These are phyloP conservation scores for Phtheirospermum japonicum DNA, from an alignment of 257 asterid species.

Conservation along the genomic window DNA sequence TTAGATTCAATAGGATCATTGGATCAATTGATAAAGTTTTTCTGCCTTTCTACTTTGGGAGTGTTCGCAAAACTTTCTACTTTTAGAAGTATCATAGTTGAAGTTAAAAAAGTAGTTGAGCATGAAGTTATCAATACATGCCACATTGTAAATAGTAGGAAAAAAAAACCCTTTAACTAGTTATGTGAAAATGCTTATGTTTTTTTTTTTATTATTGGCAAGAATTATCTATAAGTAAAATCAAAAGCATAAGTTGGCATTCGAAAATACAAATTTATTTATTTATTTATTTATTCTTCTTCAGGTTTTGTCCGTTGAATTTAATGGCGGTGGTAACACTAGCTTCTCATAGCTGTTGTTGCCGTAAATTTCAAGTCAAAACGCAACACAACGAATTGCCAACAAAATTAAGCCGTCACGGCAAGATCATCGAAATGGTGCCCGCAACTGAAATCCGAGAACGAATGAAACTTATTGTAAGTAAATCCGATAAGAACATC, in stretches of 20 bases:
- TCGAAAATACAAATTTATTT: neutral
- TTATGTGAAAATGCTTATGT: too few species aligned
- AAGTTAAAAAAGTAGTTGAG: too few species aligned
- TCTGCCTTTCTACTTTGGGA: slow-evolving; percentile 1
- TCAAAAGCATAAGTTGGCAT: too few species aligned
- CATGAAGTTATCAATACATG: too few species aligned
- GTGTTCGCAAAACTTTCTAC: too few species aligned
- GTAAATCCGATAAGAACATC: slow-evolving; percentile 38
- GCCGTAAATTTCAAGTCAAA: slow-evolving; percentile 42
- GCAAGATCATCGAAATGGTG: slow-evolving; percentile 58
- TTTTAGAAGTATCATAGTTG: too few species aligned
- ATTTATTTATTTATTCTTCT: neutral
- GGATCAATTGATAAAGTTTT: too few species aligned
- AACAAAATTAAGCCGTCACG: slow-evolving; percentile 37
- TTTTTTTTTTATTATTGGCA: too few species aligned
- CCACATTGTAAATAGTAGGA: too few species aligned
- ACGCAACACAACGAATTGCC: slow-evolving; percentile 58
- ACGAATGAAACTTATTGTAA: slow-evolving; percentile 20
- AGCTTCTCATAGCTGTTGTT: slow-evolving; percentile 61
- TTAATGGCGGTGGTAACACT: slow-evolving; percentile 56
- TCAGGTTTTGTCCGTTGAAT: slow-evolving; percentile 31
- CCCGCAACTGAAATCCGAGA: slow-evolving; percentile 52
- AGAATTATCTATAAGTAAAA: too few species aligned
- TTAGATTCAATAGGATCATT: too few species aligned
- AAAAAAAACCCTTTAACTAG: too few species aligned